Base-by-base conservation (phyloP, 805 yeast genomes). In the Naumovozyma baii region DNA sequence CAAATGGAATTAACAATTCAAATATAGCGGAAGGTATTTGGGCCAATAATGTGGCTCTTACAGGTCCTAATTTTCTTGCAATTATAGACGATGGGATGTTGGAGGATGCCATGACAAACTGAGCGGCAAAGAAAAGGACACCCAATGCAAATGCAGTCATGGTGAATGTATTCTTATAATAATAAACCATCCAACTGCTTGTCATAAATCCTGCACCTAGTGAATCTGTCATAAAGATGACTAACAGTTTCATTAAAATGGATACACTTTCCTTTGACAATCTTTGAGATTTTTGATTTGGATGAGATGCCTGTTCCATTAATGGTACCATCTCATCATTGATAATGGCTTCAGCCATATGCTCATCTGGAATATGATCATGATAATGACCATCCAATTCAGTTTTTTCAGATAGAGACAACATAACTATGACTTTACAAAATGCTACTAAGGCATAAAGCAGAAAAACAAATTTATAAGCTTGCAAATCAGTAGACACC, bases 161-260 rank as follows among this genome's bases (percentile, higher is more conserved):
- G 2, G 57, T 47, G 49, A 80, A 86, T 12, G 65, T 59, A 28
- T 69, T 70, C 40, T 76, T 73, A 65, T 84, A 80, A 61, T 83
- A 87, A 56, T 80, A 87, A 31, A 86, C 85, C 33, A 82, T 70
- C 96, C 96, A 88, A 1, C 95, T 81, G 34, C 78, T 68, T 2
- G 94, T 79, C 86, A 86, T 82, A 59, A 87, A 82, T 1, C 96
- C 95, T 46, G 76, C 78, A 0, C 94, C 96, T 37, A 87, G 69
- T 1, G 95, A 85, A 59, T 87, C 96, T 22, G 84, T 54, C 78
- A 84, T 83, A 54, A 87, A 88, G 14, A 80, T 69, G 5, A 71
- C 57, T 18, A 80, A 59, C 4, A 81, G 62, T 38, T 70, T 70
- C 17, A 70, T 57, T 35, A 80, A 54, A 7, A 72, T 62, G 5